phyloP scores from a whole-genome alignment of 78 protist genomes.

The Dictyostelium firmibasis region DNA sequence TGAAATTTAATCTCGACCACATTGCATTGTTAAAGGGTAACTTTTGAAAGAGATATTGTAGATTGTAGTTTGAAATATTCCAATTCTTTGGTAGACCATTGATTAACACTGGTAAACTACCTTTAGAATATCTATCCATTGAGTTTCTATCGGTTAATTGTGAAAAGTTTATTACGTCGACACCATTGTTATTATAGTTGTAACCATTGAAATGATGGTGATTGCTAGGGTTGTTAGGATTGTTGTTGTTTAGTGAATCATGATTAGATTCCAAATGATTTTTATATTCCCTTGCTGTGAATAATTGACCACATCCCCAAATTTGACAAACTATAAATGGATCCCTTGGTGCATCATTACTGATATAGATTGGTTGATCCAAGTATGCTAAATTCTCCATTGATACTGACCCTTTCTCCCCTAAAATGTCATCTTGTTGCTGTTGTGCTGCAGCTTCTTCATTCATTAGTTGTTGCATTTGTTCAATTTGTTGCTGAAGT shows the following conservation, averaged over 20 bases:
- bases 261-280: neutral
- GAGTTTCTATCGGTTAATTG: slow-evolving; percentile 8
- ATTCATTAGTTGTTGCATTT: neutral
- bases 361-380: slow-evolving; percentile 2
- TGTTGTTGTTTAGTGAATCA: neutral
- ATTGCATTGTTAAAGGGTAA: slow-evolving; percentile 1
- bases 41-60: slow-evolving; percentile 22
- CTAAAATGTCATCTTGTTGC: neutral
- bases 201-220: neutral
- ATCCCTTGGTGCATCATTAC: neutral
- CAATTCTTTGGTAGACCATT: slow-evolving; percentile 50
- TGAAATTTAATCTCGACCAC: slow-evolving; percentile 14
- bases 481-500: neutral
- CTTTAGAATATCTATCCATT: slow-evolving; percentile 3
- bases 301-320: slow-evolving; percentile 18
- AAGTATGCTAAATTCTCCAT: neutral
- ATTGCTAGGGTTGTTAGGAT: too few species aligned
- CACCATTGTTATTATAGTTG: slow-evolving; percentile 5
- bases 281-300: neutral
- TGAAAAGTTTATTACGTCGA: neutral
- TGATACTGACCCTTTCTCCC: neutral
- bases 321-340: neutral
- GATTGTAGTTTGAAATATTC: neutral
- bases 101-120: slow-evolving; percentile 6
- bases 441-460: neutral